Evolutionary conservation across 768 basidiomycete species (phyloP), one percentile per base, ranked within the genome.

Genomic region (Amanita muscaria): DNA sequence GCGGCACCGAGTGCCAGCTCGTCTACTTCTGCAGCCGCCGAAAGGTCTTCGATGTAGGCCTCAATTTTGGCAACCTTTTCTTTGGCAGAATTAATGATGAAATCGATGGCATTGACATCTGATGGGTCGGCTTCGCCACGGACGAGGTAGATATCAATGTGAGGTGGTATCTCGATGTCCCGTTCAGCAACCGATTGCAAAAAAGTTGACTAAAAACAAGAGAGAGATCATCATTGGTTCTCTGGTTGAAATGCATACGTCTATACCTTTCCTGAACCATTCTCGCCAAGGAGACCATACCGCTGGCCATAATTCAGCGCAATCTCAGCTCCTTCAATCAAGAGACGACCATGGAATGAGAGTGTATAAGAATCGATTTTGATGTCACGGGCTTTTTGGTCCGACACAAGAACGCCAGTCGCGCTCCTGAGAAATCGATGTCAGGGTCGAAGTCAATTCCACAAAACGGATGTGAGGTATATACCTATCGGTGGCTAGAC

Each of bases 121-220:
- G 90, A 84, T 1, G 94, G 94, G 56, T 98, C 94, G 1, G 89
- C 94, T 61, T 97, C 94, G 50, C 94, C 93, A 19, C 83, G 69
- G 47, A 99, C 94, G 53, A 97, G 83, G 71, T 98, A 96, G 64
- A 97, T 94, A 62, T 99, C 94, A 62, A 99, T 86, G 66, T 99
- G 92, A 6, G 74, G 69, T 14, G 94, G 96, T 51, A 99, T 94
- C 38, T 85, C 82, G 40, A 98, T 88, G 59, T 99, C 94, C 46
- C 92, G 88, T 54, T 92, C 87, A 11, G 92, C 90, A 57, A 98
- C 79, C 21, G 94, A 96, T 71, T 90, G 84, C 21, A 98, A 76
- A 71, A 96, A 90, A 2, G 93, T 98, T 1, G 94, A 96, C 90
- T 93, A 56, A 11, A 22, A 39, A 23, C 22, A 44, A 41, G 42